Evolutionary conservation across 805 yeast species (phyloP), one percentile per base, ranked within the genome.

Genomic region (Peterozyma toletana): DNA sequence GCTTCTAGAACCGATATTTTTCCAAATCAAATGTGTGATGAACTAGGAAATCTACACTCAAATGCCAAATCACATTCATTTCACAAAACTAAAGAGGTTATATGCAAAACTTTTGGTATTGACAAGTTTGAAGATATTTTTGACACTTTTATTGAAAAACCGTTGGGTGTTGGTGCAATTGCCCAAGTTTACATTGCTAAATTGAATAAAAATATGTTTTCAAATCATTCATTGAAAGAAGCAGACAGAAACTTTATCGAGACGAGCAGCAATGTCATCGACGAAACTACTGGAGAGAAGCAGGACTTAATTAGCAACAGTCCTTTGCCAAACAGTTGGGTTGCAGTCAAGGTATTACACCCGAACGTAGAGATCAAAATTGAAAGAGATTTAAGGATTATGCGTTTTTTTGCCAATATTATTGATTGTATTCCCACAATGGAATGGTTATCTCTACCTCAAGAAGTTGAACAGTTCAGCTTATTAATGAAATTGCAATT

Each of bases 371-470:
- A 78, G 42, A 62, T 68, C 11, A 78, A 75, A 41, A 84, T 93
- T 18, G 74, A 75, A 45, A 71, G 98, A 45, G 99, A 93, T 60
- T 70, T 93, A 52, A 73, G 71, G 50, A 86, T 93, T 34, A 90
- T 93, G 96, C 66, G 63, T 27, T 77, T 83, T 50, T 84, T 90
- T 56, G 99, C 99, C 2, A 61, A 64, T 37, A 43, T 72, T 1
- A 75, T 93, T 41, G 81, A 90, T 54, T 54, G 58, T 5, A 66
- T 93, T 5, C 99, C 99, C 4, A 88, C 96, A 0, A 87, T 93
- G 95, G 97, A 93, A 58, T 93, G 99, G 99, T 69, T 93, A 4
- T 86, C 96, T 3, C 66, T 93, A 39, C 99, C 98, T 0, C 91
- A 83, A 48, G 99, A 93, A 60, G 98, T 91, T 2, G 85, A 81